Evolutionary conservation across 2,329 filamentous ascomycete genomes (phyloP).

Genomic region (Fusarium poae): DNA sequence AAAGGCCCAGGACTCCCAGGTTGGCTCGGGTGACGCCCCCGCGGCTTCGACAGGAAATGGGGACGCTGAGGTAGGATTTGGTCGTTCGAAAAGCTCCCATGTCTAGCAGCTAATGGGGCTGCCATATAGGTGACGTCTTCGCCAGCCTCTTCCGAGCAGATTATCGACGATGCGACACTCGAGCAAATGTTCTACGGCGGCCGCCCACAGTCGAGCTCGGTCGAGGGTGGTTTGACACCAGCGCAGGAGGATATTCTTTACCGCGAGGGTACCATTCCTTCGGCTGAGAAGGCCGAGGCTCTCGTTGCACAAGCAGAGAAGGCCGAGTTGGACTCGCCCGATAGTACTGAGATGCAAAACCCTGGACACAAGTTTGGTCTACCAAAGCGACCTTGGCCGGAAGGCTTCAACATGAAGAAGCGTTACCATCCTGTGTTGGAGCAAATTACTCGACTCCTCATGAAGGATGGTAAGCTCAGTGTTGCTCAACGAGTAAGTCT

Average conservation of each 20-base stretch:
- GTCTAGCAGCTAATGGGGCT: conserved; percentile 34
- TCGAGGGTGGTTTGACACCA: conserved; percentile 55
- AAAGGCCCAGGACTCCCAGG: conserved; percentile 23
- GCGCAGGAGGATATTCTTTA: conserved; percentile 62
- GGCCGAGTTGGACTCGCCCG: conserved; percentile 34
- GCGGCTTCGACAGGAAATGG: conserved; percentile 17
- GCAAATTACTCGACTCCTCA: conserved; percentile 91
- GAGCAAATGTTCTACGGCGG: conserved; percentile 56
- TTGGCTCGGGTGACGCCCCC: conserved; percentile 1
- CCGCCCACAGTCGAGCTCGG: conserved; percentile 48
- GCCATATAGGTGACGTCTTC: conserved; percentile 32
- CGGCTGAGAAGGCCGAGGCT: conserved; percentile 52
- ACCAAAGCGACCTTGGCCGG: conserved; percentile 75
- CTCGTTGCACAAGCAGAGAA: conserved; percentile 45
- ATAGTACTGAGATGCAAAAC: conserved; percentile 47
- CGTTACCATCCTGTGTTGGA: conserved; percentile 87
- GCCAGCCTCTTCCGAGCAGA: conserved; percentile 29
- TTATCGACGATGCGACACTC: conserved; percentile 54
- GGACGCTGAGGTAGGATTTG: conserved; percentile 45
- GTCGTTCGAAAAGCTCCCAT: conserved; percentile 14
- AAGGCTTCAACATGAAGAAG: conserved; percentile 75
- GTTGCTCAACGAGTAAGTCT: conserved; percentile 84
- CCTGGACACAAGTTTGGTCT: conserved; percentile 83
- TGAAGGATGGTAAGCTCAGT: conserved; percentile 91
- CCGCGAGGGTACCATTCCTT: conserved; percentile 57